Evolutionary conservation across 345 rosid species (phyloP).

Genomic region (Hypericum perforatum): DNA sequence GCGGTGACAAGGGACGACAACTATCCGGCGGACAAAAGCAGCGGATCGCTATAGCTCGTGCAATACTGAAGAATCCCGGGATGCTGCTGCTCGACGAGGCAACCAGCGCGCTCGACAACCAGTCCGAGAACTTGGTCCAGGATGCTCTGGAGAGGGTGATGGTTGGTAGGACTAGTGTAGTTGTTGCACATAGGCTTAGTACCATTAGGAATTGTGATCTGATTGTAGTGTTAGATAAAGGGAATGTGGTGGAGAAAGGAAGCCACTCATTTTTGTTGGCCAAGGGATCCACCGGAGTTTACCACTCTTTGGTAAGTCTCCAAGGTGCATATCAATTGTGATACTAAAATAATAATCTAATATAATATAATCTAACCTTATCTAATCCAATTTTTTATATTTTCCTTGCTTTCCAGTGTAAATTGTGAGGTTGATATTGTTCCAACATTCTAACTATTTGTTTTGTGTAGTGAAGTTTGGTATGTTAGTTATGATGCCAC

Average conservation of each 20-base stretch:
- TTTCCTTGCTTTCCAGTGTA: no score
- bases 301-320: neutral
- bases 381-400: no score
- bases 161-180: slow-evolving; percentile 4
- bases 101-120: neutral
- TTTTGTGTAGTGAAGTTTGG: no score
- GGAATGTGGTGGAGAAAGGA: slow-evolving; percentile 1
- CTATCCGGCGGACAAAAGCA: neutral
- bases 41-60: neutral
- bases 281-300: neutral
- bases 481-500: no score
- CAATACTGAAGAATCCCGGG: slow-evolving; percentile 1
- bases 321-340: neutral
- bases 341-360: no score
- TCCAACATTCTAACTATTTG: no score
- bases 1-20: neutral
- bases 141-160: neutral
- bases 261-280: neutral
- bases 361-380: no score
- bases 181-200: neutral
- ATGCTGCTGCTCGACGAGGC: slow-evolving; percentile 3
- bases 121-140: neutral
- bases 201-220: neutral
- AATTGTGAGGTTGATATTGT: no score
- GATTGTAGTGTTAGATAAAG: neutral